Conservation (phyloP, 2,329 filamentous ascomycete species). For the Endoconidiophora polonica region DNA sequence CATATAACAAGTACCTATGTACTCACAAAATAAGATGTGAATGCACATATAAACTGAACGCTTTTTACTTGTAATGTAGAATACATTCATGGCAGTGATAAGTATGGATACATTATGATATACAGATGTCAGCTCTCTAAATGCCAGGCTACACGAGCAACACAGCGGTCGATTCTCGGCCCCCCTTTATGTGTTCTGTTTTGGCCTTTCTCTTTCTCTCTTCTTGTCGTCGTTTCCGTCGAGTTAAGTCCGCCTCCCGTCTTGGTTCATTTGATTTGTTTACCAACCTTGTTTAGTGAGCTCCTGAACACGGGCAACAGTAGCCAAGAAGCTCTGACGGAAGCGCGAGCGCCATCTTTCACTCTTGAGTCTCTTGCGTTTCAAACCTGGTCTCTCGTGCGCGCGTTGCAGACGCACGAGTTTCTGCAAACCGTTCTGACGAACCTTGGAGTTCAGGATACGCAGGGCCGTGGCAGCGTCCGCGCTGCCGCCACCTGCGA, state of each 20-base stretch:
- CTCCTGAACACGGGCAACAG: slow-evolving; percentile 47
- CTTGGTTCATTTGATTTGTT: too few species aligned
- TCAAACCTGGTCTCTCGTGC: slow-evolving; percentile 60
- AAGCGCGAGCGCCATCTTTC: slow-evolving; percentile 56
- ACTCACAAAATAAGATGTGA: neutral
- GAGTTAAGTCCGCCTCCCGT: too few species aligned
- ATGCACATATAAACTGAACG: too few species aligned
- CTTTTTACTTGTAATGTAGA: too few species aligned
- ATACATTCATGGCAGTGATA: slow-evolving; percentile 1
- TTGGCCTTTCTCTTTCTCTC: neutral
- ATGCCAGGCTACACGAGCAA: neutral
- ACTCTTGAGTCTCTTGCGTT: slow-evolving; percentile 57
- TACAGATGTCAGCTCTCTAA: neutral
- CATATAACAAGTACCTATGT: neutral
- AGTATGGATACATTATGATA: slow-evolving; percentile 11
- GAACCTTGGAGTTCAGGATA: slow-evolving; percentile 24
- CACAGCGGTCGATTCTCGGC: neutral
- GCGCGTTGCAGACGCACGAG: slow-evolving; percentile 46
- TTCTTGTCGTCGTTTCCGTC: too few species aligned
- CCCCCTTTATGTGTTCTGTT: neutral
- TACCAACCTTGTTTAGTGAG: slow-evolving; percentile 69
- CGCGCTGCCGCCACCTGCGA: slow-evolving; percentile 23
- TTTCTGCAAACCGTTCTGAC: slow-evolving; percentile 37
- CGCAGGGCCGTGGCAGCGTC: slow-evolving; percentile 30
- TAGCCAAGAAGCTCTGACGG: slow-evolving; percentile 48